Percentiles rank a stretch among this genome's conserved stretches.
These are phyloP conservation scores for Chaetomiaceae sp. DNA, from an alignment of 2,329 filamentous ascomycete genomes.

Conservation along the genomic window DNA sequence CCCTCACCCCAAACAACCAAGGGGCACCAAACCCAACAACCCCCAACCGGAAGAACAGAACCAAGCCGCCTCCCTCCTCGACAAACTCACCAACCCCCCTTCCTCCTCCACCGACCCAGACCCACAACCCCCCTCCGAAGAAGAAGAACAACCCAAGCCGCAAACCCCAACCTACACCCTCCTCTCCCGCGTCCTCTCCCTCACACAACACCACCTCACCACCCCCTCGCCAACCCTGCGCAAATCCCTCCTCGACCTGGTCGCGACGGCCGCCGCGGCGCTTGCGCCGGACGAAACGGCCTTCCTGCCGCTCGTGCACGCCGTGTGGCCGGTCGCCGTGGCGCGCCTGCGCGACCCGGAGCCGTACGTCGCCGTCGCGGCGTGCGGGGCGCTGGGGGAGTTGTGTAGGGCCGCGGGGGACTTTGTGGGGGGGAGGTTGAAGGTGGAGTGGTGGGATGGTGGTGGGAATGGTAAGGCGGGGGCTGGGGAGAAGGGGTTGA, in stretches of 20 bases:
- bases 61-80: conserved; percentile 17
- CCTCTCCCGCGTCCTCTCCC: conserved; percentile 70
- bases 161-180: conserved; percentile 75
- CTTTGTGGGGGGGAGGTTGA: conserved; percentile 72
- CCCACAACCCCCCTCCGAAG: conserved; percentile 17
- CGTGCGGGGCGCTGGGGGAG: conserved; percentile 60
- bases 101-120: conserved; percentile 26
- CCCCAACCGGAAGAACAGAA: conserved; percentile 14
- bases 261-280: conserved; percentile 64
- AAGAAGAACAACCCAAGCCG: conserved; percentile 15
- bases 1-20: conserved; percentile 34
- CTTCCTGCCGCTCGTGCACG: conserved; percentile 84
- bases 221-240: conserved; percentile 75
- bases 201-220: conserved; percentile 87
- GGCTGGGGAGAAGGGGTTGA: conserved; percentile 41
- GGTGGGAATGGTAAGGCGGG: conserved; percentile 20
- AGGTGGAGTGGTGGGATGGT: conserved; percentile 61
- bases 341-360: conserved; percentile 61
- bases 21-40: conserved; percentile 23
- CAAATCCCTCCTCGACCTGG: conserved; percentile 68
- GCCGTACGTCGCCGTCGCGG: conserved; percentile 61
- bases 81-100: conserved; percentile 32
- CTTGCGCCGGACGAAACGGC: conserved; percentile 71
- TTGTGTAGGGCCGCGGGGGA: conserved; percentile 70
- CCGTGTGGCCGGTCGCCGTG: conserved; percentile 78